Conservation (phyloP, 768 basidiomycete genomes). For the Clavulina sp. region DNA sequence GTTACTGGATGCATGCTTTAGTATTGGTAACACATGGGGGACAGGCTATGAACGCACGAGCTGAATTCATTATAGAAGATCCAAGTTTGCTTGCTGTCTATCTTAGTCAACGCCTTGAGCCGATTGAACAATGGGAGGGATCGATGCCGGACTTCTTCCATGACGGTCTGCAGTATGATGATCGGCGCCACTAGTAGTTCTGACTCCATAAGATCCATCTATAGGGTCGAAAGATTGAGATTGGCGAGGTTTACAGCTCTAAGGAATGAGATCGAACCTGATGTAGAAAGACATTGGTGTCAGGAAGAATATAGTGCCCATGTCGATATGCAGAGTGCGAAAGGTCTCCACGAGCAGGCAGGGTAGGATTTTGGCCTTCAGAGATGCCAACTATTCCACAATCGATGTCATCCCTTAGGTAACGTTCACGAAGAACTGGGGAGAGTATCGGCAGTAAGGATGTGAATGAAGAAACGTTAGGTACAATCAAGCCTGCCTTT, state of each 20-base stretch:
- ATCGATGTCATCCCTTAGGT: conserved; percentile 77
- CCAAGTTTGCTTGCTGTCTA: conserved; percentile 75
- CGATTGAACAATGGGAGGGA: conserved; percentile 86
- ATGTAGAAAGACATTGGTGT: conserved; percentile 87
- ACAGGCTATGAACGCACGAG: conserved; percentile 34
- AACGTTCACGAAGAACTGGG: conserved; percentile 79
- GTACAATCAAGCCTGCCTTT: conserved; percentile 39
- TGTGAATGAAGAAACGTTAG: neutral
- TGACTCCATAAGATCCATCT: conserved; percentile 93
- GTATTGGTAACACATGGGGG: neutral
- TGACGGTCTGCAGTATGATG: conserved; percentile 83
- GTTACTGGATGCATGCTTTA: conserved; percentile 30
- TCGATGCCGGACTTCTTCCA: conserved; percentile 92
- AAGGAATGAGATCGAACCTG: conserved; percentile 35
- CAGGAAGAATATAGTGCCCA: conserved; percentile 75
- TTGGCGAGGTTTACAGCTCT: conserved; percentile 1
- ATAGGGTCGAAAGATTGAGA: conserved; percentile 6
- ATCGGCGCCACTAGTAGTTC: conserved; percentile 57
- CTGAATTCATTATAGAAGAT: conserved; percentile 77
- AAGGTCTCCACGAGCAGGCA: conserved; percentile 43
- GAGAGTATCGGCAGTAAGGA: neutral
- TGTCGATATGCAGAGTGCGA: conserved; percentile 37
- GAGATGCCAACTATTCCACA: conserved; percentile 65
- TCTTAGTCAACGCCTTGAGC: conserved; percentile 63
- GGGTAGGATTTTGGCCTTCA: conserved; percentile 34